Conservation (phyloP, 805 yeast species). For the Cyberlindnera sargentensis region DNA sequence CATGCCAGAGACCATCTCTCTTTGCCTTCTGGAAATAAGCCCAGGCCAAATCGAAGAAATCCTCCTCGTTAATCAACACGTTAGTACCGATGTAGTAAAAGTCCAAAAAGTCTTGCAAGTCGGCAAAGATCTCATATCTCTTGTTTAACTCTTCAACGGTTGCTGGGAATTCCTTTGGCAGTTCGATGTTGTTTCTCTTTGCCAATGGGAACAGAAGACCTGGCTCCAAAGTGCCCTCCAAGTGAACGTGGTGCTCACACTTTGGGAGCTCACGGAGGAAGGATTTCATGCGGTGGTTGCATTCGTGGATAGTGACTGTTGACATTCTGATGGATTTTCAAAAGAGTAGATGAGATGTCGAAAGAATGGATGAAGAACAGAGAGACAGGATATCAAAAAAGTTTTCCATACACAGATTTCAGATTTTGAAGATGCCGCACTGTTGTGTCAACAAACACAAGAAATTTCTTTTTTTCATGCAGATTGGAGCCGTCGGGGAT, state of each 20-base stretch:
- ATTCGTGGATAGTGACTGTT: conserved; percentile 23
- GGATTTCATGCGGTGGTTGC: conserved; percentile 32
- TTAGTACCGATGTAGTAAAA: conserved; percentile 77
- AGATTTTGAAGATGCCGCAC: too few relatives aligned
- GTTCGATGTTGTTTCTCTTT: conserved; percentile 47
- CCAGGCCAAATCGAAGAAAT: conserved; percentile 74
- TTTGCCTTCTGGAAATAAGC: conserved; percentile 57
- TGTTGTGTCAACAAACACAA: too few relatives aligned
- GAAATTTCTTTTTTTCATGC: too few relatives aligned
- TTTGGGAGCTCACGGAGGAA: conserved; percentile 71
- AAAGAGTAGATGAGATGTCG: not conserved
- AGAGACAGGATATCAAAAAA: too few relatives aligned
- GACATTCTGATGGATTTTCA: not conserved
- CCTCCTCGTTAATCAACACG: conserved; percentile 62
- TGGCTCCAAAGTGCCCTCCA: conserved; percentile 83
- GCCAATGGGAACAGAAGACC: conserved; percentile 63
- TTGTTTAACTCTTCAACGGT: conserved; percentile 48
- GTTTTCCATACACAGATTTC: too few relatives aligned
- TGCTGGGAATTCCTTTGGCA: conserved; percentile 60
- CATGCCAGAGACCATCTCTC: conserved; percentile 54
- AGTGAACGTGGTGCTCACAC: conserved; percentile 81
- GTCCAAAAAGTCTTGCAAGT: conserved; percentile 71
- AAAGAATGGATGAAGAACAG: too few relatives aligned
- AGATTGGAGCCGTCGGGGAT: too few relatives aligned
- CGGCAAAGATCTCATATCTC: conserved; percentile 55